These are phyloP conservation scores for Trichoderma semiorbis DNA, from an alignment of 2,329 filamentous ascomycete genomes.

Conservation along the genomic window DNA sequence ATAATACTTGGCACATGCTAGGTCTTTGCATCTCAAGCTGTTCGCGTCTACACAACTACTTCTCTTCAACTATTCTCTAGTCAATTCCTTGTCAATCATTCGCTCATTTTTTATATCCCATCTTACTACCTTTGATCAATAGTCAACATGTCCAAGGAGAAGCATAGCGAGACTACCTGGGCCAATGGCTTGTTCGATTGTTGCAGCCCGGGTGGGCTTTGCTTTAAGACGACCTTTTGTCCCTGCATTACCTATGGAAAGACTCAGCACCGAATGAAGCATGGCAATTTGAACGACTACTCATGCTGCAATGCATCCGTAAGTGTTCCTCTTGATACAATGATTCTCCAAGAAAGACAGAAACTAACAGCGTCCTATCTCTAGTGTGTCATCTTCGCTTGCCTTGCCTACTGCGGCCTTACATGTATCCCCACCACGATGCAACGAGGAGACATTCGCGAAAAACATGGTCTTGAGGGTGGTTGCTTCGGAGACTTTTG, in stretches of 20 bases:
- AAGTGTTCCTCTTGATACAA: slow-evolving; percentile 20
- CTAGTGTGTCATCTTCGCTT: slow-evolving; percentile 43
- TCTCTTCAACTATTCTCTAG: not conserved
- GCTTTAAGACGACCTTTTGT: slow-evolving; percentile 42
- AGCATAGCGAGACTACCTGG: slow-evolving; percentile 39
- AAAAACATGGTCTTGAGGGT: slow-evolving; percentile 44
- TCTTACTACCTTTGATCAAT: not conserved
- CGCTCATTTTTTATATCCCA: not conserved
- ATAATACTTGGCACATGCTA: not conserved
- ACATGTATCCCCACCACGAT: slow-evolving; percentile 43
- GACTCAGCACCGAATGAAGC: slow-evolving; percentile 44
- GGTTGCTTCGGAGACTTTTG: slow-evolving; percentile 42
- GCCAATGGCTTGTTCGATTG: slow-evolving; percentile 42
- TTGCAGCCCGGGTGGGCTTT: slow-evolving; percentile 42
- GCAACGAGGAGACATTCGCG: slow-evolving; percentile 44
- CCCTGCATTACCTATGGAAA: slow-evolving; percentile 49
- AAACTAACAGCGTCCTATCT: slow-evolving; percentile 11
- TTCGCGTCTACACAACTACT: not conserved
- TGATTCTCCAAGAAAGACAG: not conserved
- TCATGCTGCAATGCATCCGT: slow-evolving; percentile 48
- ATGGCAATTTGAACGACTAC: slow-evolving; percentile 39
- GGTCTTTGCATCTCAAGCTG: not conserved
- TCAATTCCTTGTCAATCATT: not conserved
- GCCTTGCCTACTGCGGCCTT: slow-evolving; percentile 37
- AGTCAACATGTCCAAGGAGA: not conserved